These are phyloP conservation scores for Debaryomyces sp. DNA, from an alignment of 1,139 yeast species.

Conservation along the genomic window DNA sequence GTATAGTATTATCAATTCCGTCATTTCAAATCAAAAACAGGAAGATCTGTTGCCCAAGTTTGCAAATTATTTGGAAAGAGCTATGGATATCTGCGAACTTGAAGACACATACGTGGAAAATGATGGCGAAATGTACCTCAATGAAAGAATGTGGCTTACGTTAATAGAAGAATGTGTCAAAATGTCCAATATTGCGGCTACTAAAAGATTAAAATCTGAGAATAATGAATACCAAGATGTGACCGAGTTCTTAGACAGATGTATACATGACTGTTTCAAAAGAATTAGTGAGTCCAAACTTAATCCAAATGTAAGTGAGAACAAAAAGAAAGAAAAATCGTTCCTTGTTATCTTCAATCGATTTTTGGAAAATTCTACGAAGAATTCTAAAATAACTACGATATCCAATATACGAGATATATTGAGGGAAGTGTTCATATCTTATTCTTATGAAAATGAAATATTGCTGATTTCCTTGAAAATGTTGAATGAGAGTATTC, in stretches of 20 bases:
- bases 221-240: conserved; percentile 12
- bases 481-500: conserved; percentile 58
- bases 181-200: conserved; percentile 21
- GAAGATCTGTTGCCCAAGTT: conserved; percentile 16
- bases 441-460: conserved; percentile 65
- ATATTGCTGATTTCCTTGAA: conserved; percentile 55
- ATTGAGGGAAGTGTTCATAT: conserved; percentile 62
- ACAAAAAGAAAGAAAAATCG: conserved; percentile 31
- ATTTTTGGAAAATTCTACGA: conserved; percentile 44
- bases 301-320: conserved; percentile 19
- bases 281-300: conserved; percentile 46
- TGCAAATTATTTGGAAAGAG: conserved; percentile 35
- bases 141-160: conserved; percentile 44
- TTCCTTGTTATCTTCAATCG: conserved; percentile 54
- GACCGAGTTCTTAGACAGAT: conserved; percentile 38
- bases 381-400: conserved; percentile 38
- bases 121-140: conserved; percentile 24
- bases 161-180: conserved; percentile 34
- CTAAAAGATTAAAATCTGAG: conserved; percentile 10
- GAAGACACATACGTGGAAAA: conserved; percentile 16
- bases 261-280: conserved; percentile 56
- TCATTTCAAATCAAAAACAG: conserved; percentile 11
- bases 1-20: conserved; percentile 15
- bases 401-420: conserved; percentile 63
- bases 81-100: conserved; percentile 36